Conservation (phyloP, 345 rosid genomes). For the Eutrema yunnanense region DNA sequence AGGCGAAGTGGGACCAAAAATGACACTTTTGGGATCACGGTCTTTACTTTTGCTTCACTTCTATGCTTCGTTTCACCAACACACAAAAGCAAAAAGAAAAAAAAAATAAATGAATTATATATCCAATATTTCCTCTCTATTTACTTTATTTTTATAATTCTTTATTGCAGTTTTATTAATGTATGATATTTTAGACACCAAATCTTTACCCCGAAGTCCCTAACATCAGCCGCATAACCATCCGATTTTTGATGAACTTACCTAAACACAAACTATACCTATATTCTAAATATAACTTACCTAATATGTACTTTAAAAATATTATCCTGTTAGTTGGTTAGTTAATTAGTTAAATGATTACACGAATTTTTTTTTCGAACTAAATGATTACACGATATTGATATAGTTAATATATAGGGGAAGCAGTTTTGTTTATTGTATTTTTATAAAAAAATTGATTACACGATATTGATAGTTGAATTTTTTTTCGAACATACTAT, state of each 20-base stretch:
- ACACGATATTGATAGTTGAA: too few relatives aligned
- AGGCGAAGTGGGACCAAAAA: constrained; percentile 48
- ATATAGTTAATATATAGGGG: background rate
- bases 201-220: constrained; percentile 42
- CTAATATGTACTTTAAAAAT: constrained; percentile 21
- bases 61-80: constrained; percentile 48
- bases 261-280: constrained; percentile 28
- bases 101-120: background rate
- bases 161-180: constrained; percentile 1
- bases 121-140: background rate
- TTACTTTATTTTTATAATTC: background rate
- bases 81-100: constrained; percentile 17
- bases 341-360: constrained; percentile 27
- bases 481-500: too few relatives aligned
- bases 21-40: constrained; percentile 63
- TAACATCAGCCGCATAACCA: constrained; percentile 46
- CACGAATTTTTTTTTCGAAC: background rate
- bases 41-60: constrained; percentile 88
- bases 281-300: constrained; percentile 20
- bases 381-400: constrained; percentile 15
- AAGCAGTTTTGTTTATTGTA: background rate
- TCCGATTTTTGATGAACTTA: constrained; percentile 39
- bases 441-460: too few relatives aligned
- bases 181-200: constrained; percentile 2
- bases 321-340: constrained; percentile 32